Percentiles rank a stretch among this genome's conserved stretches.
Evolutionary conservation across 1,284 basidiomycete genomes (phyloP).

Genomic region (Earliella scabrosa): DNA sequence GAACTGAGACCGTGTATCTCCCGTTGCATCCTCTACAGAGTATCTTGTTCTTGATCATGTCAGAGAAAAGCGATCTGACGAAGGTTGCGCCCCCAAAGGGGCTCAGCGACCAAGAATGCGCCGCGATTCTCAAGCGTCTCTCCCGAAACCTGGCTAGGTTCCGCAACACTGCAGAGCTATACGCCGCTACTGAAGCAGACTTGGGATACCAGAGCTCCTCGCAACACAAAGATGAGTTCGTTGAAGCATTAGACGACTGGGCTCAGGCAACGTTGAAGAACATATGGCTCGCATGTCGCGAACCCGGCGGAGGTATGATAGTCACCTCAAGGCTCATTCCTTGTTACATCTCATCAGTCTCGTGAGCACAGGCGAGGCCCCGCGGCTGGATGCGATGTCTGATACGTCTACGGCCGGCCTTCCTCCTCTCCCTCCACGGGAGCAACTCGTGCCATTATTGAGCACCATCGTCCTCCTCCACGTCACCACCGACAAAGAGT

Average conservation of each 20-base stretch:
- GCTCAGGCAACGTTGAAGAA: slow-evolving; percentile 48
- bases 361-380: slow-evolving; percentile 3
- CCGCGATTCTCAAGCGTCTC: slow-evolving; percentile 49
- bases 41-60: slow-evolving; percentile 2
- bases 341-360: background rate
- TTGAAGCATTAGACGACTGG: slow-evolving; percentile 48
- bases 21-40: too few relatives aligned
- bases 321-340: background rate
- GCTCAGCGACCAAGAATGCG: slow-evolving; percentile 41
- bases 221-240: slow-evolving; percentile 40
- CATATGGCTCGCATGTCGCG: slow-evolving; percentile 52
- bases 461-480: slow-evolving; percentile 57
- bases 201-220: slow-evolving; percentile 21
- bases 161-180: slow-evolving; percentile 48
- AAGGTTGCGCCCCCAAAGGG: slow-evolving; percentile 46
- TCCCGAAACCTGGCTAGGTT: slow-evolving; percentile 49
- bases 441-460: slow-evolving; percentile 42
- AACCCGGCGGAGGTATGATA: slow-evolving; percentile 46
- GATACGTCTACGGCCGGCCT: slow-evolving; percentile 53
- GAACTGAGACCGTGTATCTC: too few relatives aligned
- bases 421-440: slow-evolving; percentile 42
- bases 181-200: slow-evolving; percentile 43
- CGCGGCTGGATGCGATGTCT: slow-evolving; percentile 34
- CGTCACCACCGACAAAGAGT: slow-evolving; percentile 51
- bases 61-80: slow-evolving; percentile 36